Evolutionary conservation across 768 basidiomycete genomes (phyloP).

Genomic region (Tulasnella sp.): DNA sequence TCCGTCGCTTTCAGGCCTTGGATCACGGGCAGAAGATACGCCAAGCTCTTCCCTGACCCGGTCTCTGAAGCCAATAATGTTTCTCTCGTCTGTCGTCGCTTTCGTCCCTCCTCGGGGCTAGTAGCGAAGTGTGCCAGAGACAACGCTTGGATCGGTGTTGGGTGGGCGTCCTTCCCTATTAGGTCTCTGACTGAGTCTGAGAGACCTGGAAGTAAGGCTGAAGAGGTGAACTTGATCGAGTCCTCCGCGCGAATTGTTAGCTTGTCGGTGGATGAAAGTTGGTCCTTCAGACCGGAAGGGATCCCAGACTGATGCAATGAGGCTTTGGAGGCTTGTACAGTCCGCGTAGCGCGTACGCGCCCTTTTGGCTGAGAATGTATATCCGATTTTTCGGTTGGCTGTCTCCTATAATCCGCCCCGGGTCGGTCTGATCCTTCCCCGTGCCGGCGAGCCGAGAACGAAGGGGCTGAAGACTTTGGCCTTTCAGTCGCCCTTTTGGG

Average conservation of each 20-base stretch:
- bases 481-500: not conserved
- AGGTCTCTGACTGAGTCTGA: conserved; percentile 52
- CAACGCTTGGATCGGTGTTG: conserved; percentile 74
- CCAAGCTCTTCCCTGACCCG: conserved; percentile 87
- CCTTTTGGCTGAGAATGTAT: not conserved
- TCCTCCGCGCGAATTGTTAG: not conserved
- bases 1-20: conserved; percentile 73
- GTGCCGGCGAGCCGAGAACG: not conserved
- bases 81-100: conserved; percentile 33
- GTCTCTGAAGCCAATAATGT: conserved; percentile 83
- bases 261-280: conserved; percentile 9
- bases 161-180: conserved; percentile 53
- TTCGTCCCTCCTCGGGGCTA: conserved; percentile 29
- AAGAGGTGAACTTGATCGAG: conserved; percentile 50
- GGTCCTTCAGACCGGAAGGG: conserved; percentile 7
- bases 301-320: conserved; percentile 11
- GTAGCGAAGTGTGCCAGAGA: conserved; percentile 60
- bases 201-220: conserved; percentile 65
- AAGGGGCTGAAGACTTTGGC: not conserved
- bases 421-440: not conserved
- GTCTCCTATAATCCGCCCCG: not conserved
- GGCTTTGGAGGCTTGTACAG: not conserved
- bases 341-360: not conserved
- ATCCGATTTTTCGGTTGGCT: not conserved
- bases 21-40: conserved; percentile 80